Evolutionary conservation across 768 basidiomycete species (phyloP), one percentile per base, ranked within the genome.

Genomic region (Cystoderma amianthinum): DNA sequence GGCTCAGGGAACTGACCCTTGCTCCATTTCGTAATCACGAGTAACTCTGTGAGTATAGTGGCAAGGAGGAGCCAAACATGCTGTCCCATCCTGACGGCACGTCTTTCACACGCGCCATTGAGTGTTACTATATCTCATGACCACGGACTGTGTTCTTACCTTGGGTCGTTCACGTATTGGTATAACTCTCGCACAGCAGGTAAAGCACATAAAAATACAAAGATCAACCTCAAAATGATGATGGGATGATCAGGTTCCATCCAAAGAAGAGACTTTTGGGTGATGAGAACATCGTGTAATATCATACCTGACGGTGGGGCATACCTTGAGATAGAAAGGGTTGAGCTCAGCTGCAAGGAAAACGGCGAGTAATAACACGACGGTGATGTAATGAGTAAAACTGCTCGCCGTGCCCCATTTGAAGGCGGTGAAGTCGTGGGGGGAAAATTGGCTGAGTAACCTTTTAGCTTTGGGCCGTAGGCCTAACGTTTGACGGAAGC

Each of bases 201-300:
- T 22, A 92, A 66, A n/a, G 82, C 89, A 52, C 88, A 92, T 2
- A 92, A 65, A 56, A 92, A 92, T 46, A 92, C 78, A 45, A 78
- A 78, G 12, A 77, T 80, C 7, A 92, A 72, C 21, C 78, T 67
- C 47, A 77, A 64, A 44, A 90, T 85, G 38, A 92, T 71, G 48
- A 92, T 78, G 9, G 88, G 89, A 58, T 92, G 89, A 59, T 88
- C 82, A 24, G 89, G 90, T 55, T 91, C 87, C 82, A 92, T 84
- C 88, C 89, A 91, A 25, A 92, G 68, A 50, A n/a, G n/a, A 62
- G 62, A 60, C 72, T 78, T 70, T 68, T 52, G n/a, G 20, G 35
- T 37, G 36, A 32, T 28, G 23, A 47, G 22, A 25, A 36, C 33
- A 42, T 32, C 33, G 20, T 21, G 43, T 42, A 40, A 30, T 30